phyloP scores from a whole-genome alignment of 2,329 filamentous ascomycete species.

The Penicillium sp. region DNA sequence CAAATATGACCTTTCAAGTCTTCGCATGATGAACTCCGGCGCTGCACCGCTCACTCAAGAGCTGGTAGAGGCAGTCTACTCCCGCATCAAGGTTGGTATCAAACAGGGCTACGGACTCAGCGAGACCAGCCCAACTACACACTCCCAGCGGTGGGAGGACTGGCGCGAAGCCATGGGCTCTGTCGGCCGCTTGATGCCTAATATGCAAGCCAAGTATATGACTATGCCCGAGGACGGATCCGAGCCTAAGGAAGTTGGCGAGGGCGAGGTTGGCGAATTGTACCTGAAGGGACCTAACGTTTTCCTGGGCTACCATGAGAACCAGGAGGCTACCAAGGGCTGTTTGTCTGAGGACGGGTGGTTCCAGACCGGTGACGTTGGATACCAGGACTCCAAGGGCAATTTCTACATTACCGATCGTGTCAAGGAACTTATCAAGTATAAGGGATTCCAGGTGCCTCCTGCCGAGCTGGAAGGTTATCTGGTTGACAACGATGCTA shows the following conservation, averaged over 20 bases:
- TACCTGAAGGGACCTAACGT: constrained; percentile 64
- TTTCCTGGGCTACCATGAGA: constrained; percentile 62
- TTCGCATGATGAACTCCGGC: constrained; percentile 83
- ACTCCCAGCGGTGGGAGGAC: constrained; percentile 69
- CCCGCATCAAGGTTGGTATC: constrained; percentile 70
- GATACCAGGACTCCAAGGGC: constrained; percentile 70
- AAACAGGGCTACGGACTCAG: constrained; percentile 93
- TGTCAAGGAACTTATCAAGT: constrained; percentile 63
- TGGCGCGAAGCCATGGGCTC: constrained; percentile 76
- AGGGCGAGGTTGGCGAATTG: constrained; percentile 66
- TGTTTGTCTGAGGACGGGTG: constrained; percentile 67
- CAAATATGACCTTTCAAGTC: constrained; percentile 73
- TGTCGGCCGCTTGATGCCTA: constrained; percentile 73
- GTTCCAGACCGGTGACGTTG: constrained; percentile 89
- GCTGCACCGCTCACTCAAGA: constrained; percentile 81
- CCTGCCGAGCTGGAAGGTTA: constrained; percentile 64
- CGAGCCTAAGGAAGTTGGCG: constrained; percentile 54
- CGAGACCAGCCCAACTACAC: constrained; percentile 78
- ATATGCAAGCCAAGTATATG: constrained; percentile 79
- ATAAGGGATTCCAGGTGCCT: constrained; percentile 69
- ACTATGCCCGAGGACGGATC: constrained; percentile 52
- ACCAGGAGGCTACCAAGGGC: constrained; percentile 55
- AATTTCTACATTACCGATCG: constrained; percentile 91
- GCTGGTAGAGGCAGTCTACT: constrained; percentile 71
- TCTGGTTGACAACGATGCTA: constrained; percentile 48